phyloP scores from a whole-genome alignment of 495 filamentous ascomycete genomes.

The Aspergillus egyptiacus region DNA sequence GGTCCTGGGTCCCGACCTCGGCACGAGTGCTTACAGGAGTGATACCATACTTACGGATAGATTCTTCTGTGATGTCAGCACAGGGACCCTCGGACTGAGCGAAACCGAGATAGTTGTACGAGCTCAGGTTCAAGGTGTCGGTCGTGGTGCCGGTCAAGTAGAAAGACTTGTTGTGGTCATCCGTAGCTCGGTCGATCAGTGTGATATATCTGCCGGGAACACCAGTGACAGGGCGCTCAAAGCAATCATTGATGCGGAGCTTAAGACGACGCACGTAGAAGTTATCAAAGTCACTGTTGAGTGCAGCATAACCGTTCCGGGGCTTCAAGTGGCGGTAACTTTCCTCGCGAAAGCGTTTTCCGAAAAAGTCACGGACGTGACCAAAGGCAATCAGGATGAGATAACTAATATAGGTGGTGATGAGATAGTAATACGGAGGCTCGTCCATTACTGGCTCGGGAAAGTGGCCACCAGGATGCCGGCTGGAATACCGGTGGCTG shows the following conservation, averaged over 20 bases:
- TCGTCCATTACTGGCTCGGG: slow-evolving; percentile 86
- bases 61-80: slow-evolving; percentile 86
- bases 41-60: slow-evolving; percentile 77
- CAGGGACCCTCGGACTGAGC: slow-evolving; percentile 97
- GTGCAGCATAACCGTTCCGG: slow-evolving; percentile 84
- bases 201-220: slow-evolving; percentile 94
- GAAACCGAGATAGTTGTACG: slow-evolving; percentile 98
- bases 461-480: slow-evolving; percentile 70
- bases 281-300: slow-evolving; percentile 98
- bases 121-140: slow-evolving; percentile 97
- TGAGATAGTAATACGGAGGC: slow-evolving; percentile 90
- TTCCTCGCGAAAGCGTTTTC: slow-evolving; percentile 82
- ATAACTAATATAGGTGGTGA: slow-evolving; percentile 97
- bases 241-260: slow-evolving; percentile 93
- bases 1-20: slow-evolving; percentile 81
- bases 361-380: slow-evolving; percentile 95
- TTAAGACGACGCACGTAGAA: slow-evolving; percentile 94
- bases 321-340: slow-evolving; percentile 78
- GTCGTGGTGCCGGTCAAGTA: slow-evolving; percentile 81
- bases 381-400: slow-evolving; percentile 92
- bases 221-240: slow-evolving; percentile 83
- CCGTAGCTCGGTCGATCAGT: slow-evolving; percentile 76
- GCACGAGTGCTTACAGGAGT: slow-evolving; percentile 70
- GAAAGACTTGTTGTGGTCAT: slow-evolving; percentile 86
- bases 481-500: slow-evolving; percentile 80